These are phyloP conservation scores for Phanerochaete carnosa DNA, from an alignment of 768 basidiomycete genomes.

Conservation along the genomic window DNA sequence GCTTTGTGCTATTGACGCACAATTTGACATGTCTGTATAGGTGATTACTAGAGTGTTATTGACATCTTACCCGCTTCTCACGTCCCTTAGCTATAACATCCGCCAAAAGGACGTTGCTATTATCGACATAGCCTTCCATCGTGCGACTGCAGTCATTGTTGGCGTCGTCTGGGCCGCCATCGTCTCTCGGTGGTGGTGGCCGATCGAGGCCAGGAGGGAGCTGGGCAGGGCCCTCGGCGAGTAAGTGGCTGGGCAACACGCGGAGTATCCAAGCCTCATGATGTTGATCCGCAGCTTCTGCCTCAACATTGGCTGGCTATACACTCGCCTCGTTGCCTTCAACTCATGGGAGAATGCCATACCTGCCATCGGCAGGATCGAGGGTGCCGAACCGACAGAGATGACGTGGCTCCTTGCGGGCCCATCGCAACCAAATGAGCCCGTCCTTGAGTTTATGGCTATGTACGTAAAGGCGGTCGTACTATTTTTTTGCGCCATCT, in stretches of 20 bases:
- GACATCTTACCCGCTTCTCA: no score
- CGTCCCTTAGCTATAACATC: constrained; percentile 65
- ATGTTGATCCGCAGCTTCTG: constrained; percentile 61
- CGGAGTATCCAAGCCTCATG: background rate
- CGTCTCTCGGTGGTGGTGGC: constrained; percentile 93
- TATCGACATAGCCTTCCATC: constrained; percentile 66
- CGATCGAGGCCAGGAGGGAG: constrained; percentile 88
- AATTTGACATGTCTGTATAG: constrained; percentile 73
- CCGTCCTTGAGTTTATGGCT: constrained; percentile 86
- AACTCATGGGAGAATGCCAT: constrained; percentile 66
- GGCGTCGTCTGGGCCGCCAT: constrained; percentile 90
- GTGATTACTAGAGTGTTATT: constrained; percentile 18
- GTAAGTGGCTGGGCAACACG: constrained; percentile 41
- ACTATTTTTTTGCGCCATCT: background rate
- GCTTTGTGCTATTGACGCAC: constrained; percentile 84
- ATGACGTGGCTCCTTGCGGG: constrained; percentile 30
- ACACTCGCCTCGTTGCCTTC: constrained; percentile 84
- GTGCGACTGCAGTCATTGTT: constrained; percentile 75
- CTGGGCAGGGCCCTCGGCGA: constrained; percentile 83
- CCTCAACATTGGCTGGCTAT: constrained; percentile 91
- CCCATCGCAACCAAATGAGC: constrained; percentile 48
- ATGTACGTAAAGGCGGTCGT: constrained; percentile 52
- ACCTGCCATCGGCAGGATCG: constrained; percentile 1
- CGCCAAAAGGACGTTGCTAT: constrained; percentile 64
- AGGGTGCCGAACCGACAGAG: constrained; percentile 20